These are phyloP conservation scores for Pleurotus giganteus DNA, from an alignment of 768 basidiomycete species.

Conservation along the genomic window DNA sequence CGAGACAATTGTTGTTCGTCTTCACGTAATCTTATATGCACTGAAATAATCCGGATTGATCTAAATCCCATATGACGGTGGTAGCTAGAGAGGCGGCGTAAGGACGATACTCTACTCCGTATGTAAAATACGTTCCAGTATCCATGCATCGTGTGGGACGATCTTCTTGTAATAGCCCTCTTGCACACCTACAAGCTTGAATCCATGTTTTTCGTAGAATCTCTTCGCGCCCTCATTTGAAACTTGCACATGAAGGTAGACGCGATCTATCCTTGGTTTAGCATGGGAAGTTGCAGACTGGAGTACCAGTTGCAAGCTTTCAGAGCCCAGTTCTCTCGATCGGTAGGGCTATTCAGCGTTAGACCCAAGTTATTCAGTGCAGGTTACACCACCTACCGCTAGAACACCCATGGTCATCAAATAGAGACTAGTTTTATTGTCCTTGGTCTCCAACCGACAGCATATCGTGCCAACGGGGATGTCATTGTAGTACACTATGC, in stretches of 20 bases:
- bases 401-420: slow-evolving; percentile 93
- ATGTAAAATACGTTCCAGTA: slow-evolving; percentile 62
- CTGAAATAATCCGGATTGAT: background rate
- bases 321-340: slow-evolving; percentile 71
- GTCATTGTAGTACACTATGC: slow-evolving; percentile 87
- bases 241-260: slow-evolving; percentile 88
- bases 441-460: slow-evolving; percentile 75
- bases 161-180: slow-evolving; percentile 91
- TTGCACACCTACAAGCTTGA: slow-evolving; percentile 62
- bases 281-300: slow-evolving; percentile 55
- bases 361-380: slow-evolving; percentile 15
- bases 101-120: background rate
- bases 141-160: slow-evolving; percentile 80
- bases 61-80: background rate
- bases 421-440: slow-evolving; percentile 60
- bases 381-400: slow-evolving; percentile 53
- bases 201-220: slow-evolving; percentile 86
- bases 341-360: slow-evolving; percentile 69
- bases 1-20: slow-evolving; percentile 15
- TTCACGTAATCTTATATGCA: background rate
- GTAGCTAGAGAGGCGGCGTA: background rate
- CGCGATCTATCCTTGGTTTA: slow-evolving; percentile 62
- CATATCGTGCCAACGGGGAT: slow-evolving; percentile 87
- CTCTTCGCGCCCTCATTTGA: slow-evolving; percentile 73
- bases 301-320: slow-evolving; percentile 67